phyloP scores from a whole-genome alignment of 306 rosid genomes.

The Comarum palustre region DNA sequence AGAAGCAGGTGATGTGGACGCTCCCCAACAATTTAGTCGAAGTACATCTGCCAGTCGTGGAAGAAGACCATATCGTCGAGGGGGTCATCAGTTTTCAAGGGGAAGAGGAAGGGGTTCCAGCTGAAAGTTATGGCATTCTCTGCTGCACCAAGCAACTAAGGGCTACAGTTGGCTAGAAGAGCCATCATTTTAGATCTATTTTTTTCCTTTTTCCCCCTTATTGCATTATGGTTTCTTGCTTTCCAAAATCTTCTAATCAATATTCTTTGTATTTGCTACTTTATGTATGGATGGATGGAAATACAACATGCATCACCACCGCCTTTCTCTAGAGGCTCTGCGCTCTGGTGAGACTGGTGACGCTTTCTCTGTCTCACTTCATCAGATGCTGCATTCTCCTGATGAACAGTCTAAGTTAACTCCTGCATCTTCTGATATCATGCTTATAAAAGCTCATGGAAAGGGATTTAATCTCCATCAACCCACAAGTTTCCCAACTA shows the following conservation, averaged over 20 bases:
- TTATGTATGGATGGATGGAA: not conserved
- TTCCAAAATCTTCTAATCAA: not conserved
- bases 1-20: constrained; percentile 26
- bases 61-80: constrained; percentile 41
- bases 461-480: not conserved
- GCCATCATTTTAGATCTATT: constrained; percentile 19
- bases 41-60: constrained; percentile 47
- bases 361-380: too few relatives aligned
- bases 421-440: not conserved
- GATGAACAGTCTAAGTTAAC: not conserved
- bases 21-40: constrained; percentile 41
- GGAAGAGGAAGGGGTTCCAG: constrained; percentile 43
- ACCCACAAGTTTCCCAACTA: not conserved
- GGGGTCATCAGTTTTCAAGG: constrained; percentile 39
- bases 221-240: not conserved
- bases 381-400: not conserved
- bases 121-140: constrained; percentile 26
- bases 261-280: not conserved
- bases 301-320: not conserved
- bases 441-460: not conserved
- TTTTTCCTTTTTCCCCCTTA: not conserved
- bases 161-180: not conserved
- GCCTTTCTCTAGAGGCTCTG: too few relatives aligned
- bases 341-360: too few relatives aligned
- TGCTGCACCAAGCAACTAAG: not conserved